These are phyloP conservation scores for Auriscalpium microsporum DNA, from an alignment of 768 basidiomycete genomes.

Conservation along the genomic window DNA sequence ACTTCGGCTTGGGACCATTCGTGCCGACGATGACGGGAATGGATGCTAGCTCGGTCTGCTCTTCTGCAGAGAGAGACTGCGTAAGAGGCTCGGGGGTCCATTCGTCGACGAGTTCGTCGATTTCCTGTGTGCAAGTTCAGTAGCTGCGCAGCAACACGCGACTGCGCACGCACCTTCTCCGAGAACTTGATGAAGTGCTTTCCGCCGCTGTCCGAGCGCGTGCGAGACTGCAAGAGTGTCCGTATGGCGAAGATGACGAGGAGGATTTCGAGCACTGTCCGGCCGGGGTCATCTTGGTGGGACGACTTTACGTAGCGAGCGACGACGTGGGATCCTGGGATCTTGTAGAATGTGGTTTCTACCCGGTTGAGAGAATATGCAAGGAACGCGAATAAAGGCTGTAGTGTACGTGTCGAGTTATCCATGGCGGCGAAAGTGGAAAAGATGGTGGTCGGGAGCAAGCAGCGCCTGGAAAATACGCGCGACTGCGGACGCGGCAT, in stretches of 20 bases:
- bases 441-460: conserved; percentile 6
- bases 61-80: conserved; percentile 46
- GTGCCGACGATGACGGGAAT: conserved; percentile 75
- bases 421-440: conserved; percentile 24
- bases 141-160: background rate
- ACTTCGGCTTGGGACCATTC: conserved; percentile 76
- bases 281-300: conserved; percentile 92
- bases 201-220: conserved; percentile 72
- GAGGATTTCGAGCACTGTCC: conserved; percentile 84
- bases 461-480: background rate
- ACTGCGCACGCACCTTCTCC: conserved; percentile 61
- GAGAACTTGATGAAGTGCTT: conserved; percentile 88
- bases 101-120: conserved; percentile 93
- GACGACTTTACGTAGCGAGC: conserved; percentile 91
- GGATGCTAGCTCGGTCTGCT: conserved; percentile 60
- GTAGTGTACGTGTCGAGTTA: conserved; percentile 28
- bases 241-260: conserved; percentile 82
- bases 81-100: conserved; percentile 86
- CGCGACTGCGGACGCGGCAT: too few species aligned
- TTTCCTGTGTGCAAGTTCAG: conserved; percentile 52
- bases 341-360: conserved; percentile 59
- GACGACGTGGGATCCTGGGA: conserved; percentile 77
- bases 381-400: conserved; percentile 57
- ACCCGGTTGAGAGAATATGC: conserved; percentile 49
- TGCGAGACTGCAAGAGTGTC: conserved; percentile 85